Base-by-base conservation (phyloP, 306 rosid species). In the Cicer chorassanicum region DNA sequence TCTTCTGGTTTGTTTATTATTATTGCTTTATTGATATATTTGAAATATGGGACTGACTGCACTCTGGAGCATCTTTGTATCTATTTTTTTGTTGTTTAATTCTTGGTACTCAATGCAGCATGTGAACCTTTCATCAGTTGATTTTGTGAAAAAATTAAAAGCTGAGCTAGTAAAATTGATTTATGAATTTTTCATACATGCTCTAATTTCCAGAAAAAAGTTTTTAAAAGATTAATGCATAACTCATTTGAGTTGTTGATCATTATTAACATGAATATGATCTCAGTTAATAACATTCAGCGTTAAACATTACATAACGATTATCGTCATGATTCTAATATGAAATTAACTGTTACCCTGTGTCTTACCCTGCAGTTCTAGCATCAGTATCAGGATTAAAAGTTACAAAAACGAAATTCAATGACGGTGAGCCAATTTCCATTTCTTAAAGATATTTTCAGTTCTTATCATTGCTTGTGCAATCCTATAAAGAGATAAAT, bases 341-440 rank as follows among this genome's bases (percentile, higher is more conserved):
- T 16, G 72, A 57, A 50, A 41, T 18, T 70, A 54, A 70, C 64
- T 7, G 8, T 45, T 38, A 64, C 40, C 4, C 4, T 16, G 6
- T 43, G 6, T 68, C 73, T 75, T 29, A 69, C 72, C 50, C 59
- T 82, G 80, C 90, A 92, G 97, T 92, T 84, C 86, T 92, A 60
- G 87, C 97, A 61, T 72, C 97, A 13, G 89, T 92, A 60, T 92
- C 96, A 54, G 97, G 97, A 70, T 40, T 92, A 49, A 78, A 86
- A 86, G 86, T 80, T 50, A 90, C 88, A 42, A 84, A 78, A 56
- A 72, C 72, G 9, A 88, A 85, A 48, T 60, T 92, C 78, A 81
- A 84, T 29, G 42, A 82, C 7, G 85, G 97, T 89, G 78, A 83
- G 84, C 53, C 49, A 43, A 72, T 46, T 65, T 72, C 6, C 38